Evolutionary conservation across 148 eudicot species (phyloP).

Genomic region (Pharnaceum exiguum): DNA sequence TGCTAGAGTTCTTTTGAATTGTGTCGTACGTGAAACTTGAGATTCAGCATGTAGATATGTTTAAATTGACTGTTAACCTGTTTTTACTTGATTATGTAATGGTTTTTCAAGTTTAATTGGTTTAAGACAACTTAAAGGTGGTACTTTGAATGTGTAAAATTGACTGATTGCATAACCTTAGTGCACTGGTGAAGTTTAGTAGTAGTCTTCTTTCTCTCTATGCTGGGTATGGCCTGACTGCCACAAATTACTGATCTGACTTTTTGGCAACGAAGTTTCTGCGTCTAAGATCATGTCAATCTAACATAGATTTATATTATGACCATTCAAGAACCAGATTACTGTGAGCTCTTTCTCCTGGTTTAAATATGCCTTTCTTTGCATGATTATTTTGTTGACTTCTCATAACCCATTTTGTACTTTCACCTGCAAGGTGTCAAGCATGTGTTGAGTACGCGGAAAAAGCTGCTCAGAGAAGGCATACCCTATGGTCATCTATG

Average conservation of each 20-base stretch:
- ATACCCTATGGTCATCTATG: constrained; percentile 81
- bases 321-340: too few relatives aligned
- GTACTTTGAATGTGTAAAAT: too few relatives aligned
- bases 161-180: too few relatives aligned
- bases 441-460: constrained; percentile 85
- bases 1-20: background rate
- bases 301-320: too few relatives aligned
- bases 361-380: too few relatives aligned
- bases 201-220: too few relatives aligned
- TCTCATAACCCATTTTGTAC: constrained; percentile 6
- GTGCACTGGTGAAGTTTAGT: too few relatives aligned
- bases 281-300: too few relatives aligned
- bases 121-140: background rate
- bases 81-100: background rate
- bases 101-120: background rate
- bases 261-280: too few relatives aligned
- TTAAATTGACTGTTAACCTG: background rate
- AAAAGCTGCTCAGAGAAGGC: constrained; percentile 65
- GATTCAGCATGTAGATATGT: background rate
- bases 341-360: too few relatives aligned
- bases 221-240: too few relatives aligned
- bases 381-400: background rate
- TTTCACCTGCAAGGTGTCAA: constrained; percentile 49
- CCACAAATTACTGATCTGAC: too few relatives aligned
- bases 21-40: background rate